Evolutionary conservation across 805 yeast species (phyloP), one percentile per base, ranked within the genome.

Genomic region (Torulaspora microellipsoides): DNA sequence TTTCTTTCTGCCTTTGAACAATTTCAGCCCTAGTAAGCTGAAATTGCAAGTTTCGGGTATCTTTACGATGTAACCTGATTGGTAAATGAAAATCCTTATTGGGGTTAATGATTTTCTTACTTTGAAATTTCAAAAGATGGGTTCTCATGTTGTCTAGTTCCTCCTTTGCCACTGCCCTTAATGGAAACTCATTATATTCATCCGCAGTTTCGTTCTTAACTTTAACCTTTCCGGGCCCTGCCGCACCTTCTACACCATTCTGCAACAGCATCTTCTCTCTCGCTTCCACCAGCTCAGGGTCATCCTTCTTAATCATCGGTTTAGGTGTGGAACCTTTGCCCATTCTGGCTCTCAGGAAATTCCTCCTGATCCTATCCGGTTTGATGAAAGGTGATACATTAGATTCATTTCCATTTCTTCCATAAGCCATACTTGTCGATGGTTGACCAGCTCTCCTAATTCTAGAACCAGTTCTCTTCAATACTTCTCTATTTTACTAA

Each of bases 31-130:
- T 67, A 2, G 90, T 81, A 54, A 88, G 70, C 63, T 88, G 95
- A 59, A 85, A 85, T 62, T 90, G 96, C 59, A 91, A 70, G 60
- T 87, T 86, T 58, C 88, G 78, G 1, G 99, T 96, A 64, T 91
- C 98, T 60, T 91, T 90, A 54, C 98, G 75, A 63, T 90, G 97
- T 59, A 91, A 69, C 54, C 96, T 71, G 14, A 90, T 82, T 0
- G 99, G 99, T 46, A 77, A 76, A 43, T 80, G 81, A 62, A 91
- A 93, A 48, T 81, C 80, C 29, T 70, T 67, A 31, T 71, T 66
- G 9, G 93, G 91, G 50, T 87, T 87, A 29, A 93, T 83, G 35
- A 76, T 73, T 54, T 78, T 76, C 46, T 80, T 79, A 28, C 85
- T 73, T 57, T 84, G 95, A 58, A 91, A 88, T 64, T 83, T 83